Conservation (phyloP, 2,329 filamentous ascomycete species). For the Aspergillus costaricaensis region DNA sequence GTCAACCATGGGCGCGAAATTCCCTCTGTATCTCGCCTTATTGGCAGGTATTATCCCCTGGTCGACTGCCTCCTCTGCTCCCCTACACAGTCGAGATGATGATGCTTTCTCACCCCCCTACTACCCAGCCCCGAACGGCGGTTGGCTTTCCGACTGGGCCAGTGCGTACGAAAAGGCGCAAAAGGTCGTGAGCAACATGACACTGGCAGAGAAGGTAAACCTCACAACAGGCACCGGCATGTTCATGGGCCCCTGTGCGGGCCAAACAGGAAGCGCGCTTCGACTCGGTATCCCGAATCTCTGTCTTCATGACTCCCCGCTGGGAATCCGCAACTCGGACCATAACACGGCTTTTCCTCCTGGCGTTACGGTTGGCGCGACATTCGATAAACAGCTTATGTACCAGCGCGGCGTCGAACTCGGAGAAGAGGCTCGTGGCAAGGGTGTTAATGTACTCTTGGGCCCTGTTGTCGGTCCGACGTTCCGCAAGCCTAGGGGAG, state of each 20-base stretch:
- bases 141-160: slow-evolving; percentile 69
- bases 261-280: slow-evolving; percentile 71
- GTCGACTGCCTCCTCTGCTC: not conserved
- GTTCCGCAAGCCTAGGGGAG: slow-evolving; percentile 70
- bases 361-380: slow-evolving; percentile 75
- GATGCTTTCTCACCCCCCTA: slow-evolving; percentile 55
- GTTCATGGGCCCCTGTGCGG: slow-evolving; percentile 73
- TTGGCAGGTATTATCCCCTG: not conserved
- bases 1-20: not conserved
- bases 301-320: slow-evolving; percentile 70
- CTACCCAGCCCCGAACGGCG: slow-evolving; percentile 72
- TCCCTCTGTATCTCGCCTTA: not conserved
- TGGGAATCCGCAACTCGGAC: slow-evolving; percentile 72
- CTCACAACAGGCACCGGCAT: slow-evolving; percentile 71
- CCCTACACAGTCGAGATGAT: not conserved
- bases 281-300: slow-evolving; percentile 72
- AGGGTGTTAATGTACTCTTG: slow-evolving; percentile 71
- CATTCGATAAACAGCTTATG: slow-evolving; percentile 72
- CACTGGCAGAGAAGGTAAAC: slow-evolving; percentile 77
- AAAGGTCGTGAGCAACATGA: slow-evolving; percentile 71
- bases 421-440: slow-evolving; percentile 71
- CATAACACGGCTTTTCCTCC: slow-evolving; percentile 76
- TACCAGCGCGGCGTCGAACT: slow-evolving; percentile 68
- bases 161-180: slow-evolving; percentile 71
- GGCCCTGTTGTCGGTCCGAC: slow-evolving; percentile 71